Conservation (phyloP, 2,329 filamentous ascomycete species). For the Epichloe coenophiala region DNA sequence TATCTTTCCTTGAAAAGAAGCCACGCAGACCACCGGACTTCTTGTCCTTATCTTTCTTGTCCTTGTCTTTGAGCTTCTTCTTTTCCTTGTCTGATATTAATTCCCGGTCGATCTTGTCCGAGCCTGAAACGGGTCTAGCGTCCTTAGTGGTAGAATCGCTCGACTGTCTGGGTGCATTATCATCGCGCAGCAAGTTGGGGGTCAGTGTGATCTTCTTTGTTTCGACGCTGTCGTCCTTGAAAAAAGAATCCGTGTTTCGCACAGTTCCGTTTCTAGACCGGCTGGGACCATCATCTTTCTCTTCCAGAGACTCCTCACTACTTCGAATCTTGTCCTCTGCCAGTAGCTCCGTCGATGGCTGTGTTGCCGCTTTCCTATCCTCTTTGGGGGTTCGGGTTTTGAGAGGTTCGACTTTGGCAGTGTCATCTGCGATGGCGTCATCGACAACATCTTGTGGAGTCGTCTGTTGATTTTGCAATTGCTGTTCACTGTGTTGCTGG, state of each 20-base stretch:
- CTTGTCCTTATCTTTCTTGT: constrained; percentile 61
- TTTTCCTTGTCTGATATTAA: constrained; percentile 56
- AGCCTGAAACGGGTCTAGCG: constrained; percentile 46
- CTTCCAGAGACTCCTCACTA: constrained; percentile 56
- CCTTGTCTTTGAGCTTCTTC: constrained; percentile 60
- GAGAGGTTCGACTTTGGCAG: constrained; percentile 41
- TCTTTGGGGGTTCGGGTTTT: constrained; percentile 34
- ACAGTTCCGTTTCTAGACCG: constrained; percentile 75
- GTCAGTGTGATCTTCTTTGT: constrained; percentile 97
- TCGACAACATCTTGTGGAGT: constrained; percentile 11
- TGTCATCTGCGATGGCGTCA: constrained; percentile 31
- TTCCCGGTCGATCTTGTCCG: constrained; percentile 52
- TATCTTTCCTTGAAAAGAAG: constrained; percentile 50
- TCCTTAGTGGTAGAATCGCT: constrained; percentile 30
- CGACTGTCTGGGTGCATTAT: constrained; percentile 45
- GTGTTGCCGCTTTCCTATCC: constrained; percentile 20
- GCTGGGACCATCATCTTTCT: constrained; percentile 35
- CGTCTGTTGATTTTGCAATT: constrained; percentile 16
- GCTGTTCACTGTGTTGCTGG: constrained; percentile 18
- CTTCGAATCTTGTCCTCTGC: constrained; percentile 27
- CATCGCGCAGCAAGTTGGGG: constrained; percentile 79
- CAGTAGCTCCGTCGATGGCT: constrained; percentile 15
- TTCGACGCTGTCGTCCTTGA: constrained; percentile 88
- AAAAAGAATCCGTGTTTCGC: constrained; percentile 94
- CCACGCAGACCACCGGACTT: constrained; percentile 43